Evolutionary conservation across 1,284 basidiomycete species (phyloP).

Genomic region (Fereydounia khargensis): DNA sequence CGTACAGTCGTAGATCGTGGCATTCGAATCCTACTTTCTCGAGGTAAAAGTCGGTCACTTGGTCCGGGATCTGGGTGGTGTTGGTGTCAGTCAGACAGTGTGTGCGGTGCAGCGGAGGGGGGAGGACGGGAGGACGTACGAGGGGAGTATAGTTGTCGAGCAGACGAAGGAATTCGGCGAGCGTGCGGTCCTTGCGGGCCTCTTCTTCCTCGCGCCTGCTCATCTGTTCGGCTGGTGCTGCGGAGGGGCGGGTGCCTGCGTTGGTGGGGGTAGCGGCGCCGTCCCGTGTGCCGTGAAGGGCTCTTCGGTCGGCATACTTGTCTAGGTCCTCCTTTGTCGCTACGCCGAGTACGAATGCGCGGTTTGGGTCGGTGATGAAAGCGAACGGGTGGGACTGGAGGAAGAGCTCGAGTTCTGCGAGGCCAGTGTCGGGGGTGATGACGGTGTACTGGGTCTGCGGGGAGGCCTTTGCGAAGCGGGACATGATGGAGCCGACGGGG

Average conservation of each 20-base stretch:
- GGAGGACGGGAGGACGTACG: too few species aligned
- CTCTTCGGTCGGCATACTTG: constrained; percentile 44
- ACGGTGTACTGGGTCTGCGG: constrained; percentile 32
- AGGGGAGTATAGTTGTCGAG: constrained; percentile 95
- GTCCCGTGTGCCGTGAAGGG: constrained; percentile 20
- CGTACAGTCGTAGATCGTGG: constrained; percentile 65
- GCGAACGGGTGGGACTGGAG: constrained; percentile 48
- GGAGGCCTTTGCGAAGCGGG: constrained; percentile 30
- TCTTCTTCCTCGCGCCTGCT: constrained; percentile 67
- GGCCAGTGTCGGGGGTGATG: constrained; percentile 48
- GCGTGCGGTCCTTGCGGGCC: constrained; percentile 70
- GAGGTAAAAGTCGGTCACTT: constrained; percentile 96
- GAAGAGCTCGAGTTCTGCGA: constrained; percentile 52
- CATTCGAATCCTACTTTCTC: constrained; percentile 95
- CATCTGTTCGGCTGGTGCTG: constrained; percentile 25
- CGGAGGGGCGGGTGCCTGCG: constrained; percentile 1
- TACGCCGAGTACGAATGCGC: constrained; percentile 45
- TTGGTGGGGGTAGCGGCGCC: constrained; percentile 25
- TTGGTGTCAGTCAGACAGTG: constrained; percentile 96
- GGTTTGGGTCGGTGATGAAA: constrained; percentile 47
- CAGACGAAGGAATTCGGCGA: constrained; percentile 93
- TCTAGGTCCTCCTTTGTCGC: constrained; percentile 46
- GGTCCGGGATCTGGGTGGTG: constrained; percentile 93
- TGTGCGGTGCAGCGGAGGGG: not conserved
- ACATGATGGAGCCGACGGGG: constrained; percentile 36